phyloP scores from a whole-genome alignment of 805 yeast species.

The Kodamaea kaohsiungensis region DNA sequence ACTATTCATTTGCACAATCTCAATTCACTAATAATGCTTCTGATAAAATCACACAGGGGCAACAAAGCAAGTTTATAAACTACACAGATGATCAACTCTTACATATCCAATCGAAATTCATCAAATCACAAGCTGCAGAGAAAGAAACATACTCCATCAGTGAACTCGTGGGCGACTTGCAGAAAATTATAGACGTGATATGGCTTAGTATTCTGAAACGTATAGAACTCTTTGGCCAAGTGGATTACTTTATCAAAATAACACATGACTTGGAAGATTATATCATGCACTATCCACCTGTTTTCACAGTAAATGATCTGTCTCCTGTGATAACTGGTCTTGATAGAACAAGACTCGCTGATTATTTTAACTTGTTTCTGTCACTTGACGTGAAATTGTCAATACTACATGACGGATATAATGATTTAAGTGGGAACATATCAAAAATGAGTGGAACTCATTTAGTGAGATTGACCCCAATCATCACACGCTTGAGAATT shows the following conservation, averaged over 20 bases:
- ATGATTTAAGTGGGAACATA: conserved; percentile 19
- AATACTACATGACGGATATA: conserved; percentile 33
- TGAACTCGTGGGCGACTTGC: conserved; percentile 46
- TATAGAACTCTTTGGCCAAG: conserved; percentile 53
- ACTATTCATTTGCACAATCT: conserved; percentile 16
- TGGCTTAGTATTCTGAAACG: conserved; percentile 55
- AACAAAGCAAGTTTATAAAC: conserved; percentile 55
- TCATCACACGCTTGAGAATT: conserved; percentile 53
- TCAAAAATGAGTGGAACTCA: conserved; percentile 49
- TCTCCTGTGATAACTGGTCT: conserved; percentile 8
- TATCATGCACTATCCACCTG: conserved; percentile 35
- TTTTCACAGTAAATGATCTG: conserved; percentile 14
- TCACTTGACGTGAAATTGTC: conserved; percentile 31
- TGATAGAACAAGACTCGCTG: conserved; percentile 15
- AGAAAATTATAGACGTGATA: conserved; percentile 51
- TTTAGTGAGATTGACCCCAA: conserved; percentile 50
- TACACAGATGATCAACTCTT: conserved; percentile 58
- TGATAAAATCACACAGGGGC: conserved; percentile 26
- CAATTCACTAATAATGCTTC: conserved; percentile 13
- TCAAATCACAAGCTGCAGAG: conserved; percentile 39
- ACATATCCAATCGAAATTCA: conserved; percentile 54
- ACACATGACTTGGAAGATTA: conserved; percentile 71
- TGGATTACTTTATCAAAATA: conserved; percentile 58
- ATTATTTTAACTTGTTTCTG: conserved; percentile 35
- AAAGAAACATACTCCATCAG: conserved; percentile 22